Conservation (phyloP, 495 filamentous ascomycete species). For the Aspergillus carlsbadensis region DNA sequence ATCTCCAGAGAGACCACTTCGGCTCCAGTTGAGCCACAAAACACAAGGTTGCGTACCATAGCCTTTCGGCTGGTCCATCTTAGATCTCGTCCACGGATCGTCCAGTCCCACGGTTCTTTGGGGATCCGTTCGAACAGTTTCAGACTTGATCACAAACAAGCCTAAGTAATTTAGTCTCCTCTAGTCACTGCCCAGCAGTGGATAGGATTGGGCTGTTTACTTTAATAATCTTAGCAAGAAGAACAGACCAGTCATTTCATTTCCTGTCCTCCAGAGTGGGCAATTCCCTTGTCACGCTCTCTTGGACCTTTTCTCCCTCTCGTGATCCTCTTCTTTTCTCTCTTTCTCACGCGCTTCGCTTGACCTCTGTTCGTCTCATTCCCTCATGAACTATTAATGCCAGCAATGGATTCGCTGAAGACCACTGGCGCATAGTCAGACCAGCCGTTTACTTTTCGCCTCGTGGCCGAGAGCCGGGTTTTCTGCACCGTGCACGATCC, state of each 20-base stretch:
- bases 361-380: conserved; percentile 1
- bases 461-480: background rate
- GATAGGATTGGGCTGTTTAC: conserved; percentile 12
- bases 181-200: conserved; percentile 8
- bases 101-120: background rate
- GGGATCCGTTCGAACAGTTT: conserved; percentile 12
- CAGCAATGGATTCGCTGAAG: conserved; percentile 1
- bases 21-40: background rate
- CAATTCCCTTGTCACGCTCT: conserved; percentile 8
- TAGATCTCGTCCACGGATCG: conserved; percentile 1
- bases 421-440: background rate
- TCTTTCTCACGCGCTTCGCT: conserved; percentile 14
- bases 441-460: background rate
- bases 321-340: conserved; percentile 13
- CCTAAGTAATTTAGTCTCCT: conserved; percentile 12
- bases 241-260: conserved; percentile 15
- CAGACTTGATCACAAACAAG: conserved; percentile 15
- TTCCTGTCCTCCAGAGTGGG: background rate
- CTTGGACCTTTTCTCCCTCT: conserved; percentile 8
- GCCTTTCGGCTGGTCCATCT: background rate
- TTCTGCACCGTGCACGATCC: conserved; percentile 10
- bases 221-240: conserved; percentile 22
- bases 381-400: conserved; percentile 1
- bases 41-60: no score
- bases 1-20: background rate